These are phyloP conservation scores for Dothistroma pini DNA, from an alignment of 2,329 filamentous ascomycete genomes.

Conservation along the genomic window DNA sequence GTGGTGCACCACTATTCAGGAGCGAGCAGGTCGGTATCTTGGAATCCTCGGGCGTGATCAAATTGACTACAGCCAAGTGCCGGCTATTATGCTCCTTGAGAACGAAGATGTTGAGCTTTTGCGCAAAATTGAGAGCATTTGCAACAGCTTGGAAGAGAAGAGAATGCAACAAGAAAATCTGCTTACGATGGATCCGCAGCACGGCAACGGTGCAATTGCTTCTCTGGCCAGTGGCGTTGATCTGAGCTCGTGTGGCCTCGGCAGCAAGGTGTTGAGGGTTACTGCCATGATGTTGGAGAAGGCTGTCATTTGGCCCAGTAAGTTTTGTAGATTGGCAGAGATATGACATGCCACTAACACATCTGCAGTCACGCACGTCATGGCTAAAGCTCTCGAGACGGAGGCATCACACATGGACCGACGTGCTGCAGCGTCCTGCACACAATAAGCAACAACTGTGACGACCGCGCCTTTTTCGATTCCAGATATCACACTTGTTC, in stretches of 20 bases:
- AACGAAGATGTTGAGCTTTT: constrained; percentile 87
- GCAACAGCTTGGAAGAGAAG: constrained; percentile 74
- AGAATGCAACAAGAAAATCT: constrained; percentile 55
- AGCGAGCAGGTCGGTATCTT: constrained; percentile 84
- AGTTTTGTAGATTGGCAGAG: constrained; percentile 38
- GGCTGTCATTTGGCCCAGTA: constrained; percentile 88
- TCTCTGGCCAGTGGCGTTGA: constrained; percentile 38
- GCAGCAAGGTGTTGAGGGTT: constrained; percentile 76
- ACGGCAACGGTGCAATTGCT: constrained; percentile 33
- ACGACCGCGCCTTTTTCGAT: constrained; percentile 4
- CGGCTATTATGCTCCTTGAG: constrained; percentile 84
- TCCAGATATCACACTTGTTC: constrained; percentile 5
- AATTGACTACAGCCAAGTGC: constrained; percentile 73
- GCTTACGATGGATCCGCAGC: constrained; percentile 48
- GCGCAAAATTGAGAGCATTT: constrained; percentile 74
- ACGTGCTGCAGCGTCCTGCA: constrained; percentile 50
- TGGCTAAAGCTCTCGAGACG: constrained; percentile 62
- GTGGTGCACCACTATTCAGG: constrained; percentile 90
- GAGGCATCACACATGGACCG: constrained; percentile 62
- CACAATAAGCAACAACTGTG: constrained; percentile 2
- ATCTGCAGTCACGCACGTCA: constrained; percentile 60
- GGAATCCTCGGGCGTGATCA: constrained; percentile 81
- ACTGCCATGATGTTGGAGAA: constrained; percentile 85
- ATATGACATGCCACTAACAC: constrained; percentile 19
- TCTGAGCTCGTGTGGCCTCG: constrained; percentile 66